phyloP scores from a whole-genome alignment of 2,329 filamentous ascomycete species.

The Ophiocordyceps robertsii region DNA sequence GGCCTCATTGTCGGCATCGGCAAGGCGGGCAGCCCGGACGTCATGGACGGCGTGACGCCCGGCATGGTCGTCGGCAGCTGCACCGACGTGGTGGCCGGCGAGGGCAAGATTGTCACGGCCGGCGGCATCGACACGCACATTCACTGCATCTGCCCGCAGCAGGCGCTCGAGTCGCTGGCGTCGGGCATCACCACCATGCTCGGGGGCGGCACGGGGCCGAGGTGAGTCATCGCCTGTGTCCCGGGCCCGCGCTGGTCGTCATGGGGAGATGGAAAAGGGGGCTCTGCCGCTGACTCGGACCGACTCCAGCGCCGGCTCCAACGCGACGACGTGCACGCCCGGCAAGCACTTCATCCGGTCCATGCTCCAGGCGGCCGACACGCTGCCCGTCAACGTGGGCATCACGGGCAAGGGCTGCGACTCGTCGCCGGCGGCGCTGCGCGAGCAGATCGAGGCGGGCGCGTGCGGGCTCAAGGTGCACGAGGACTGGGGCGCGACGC shows the following conservation, averaged over 20 bases:
- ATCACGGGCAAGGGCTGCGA: constrained; percentile 95
- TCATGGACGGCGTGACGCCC: constrained; percentile 76
- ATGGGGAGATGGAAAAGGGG: not conserved
- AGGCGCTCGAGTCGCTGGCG: constrained; percentile 69
- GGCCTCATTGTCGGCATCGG: constrained; percentile 80
- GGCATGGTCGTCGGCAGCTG: constrained; percentile 74
- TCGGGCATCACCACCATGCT: constrained; percentile 84
- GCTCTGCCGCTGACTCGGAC: not conserved
- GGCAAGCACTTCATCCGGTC: constrained; percentile 69
- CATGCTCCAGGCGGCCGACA: constrained; percentile 82
- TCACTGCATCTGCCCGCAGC: constrained; percentile 91
- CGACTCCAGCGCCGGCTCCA: constrained; percentile 58
- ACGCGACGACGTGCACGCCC: constrained; percentile 87
- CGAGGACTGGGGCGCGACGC: constrained; percentile 91
- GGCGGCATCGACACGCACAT: constrained; percentile 86
- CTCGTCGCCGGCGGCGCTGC: constrained; percentile 52
- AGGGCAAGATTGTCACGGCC: constrained; percentile 81
- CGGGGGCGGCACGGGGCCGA: constrained; percentile 86
- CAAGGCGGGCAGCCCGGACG: constrained; percentile 92
- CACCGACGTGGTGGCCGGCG: constrained; percentile 84
- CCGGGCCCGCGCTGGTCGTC: too few relatives aligned
- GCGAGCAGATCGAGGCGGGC: constrained; percentile 70
- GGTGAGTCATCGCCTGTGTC: constrained; percentile 27
- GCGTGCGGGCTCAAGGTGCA: constrained; percentile 87
- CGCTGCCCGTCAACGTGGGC: constrained; percentile 72